Evolutionary conservation across 257 asterid species (phyloP), one percentile per base, ranked within the genome.

Genomic region (Nicotiana tomentosiformis): DNA sequence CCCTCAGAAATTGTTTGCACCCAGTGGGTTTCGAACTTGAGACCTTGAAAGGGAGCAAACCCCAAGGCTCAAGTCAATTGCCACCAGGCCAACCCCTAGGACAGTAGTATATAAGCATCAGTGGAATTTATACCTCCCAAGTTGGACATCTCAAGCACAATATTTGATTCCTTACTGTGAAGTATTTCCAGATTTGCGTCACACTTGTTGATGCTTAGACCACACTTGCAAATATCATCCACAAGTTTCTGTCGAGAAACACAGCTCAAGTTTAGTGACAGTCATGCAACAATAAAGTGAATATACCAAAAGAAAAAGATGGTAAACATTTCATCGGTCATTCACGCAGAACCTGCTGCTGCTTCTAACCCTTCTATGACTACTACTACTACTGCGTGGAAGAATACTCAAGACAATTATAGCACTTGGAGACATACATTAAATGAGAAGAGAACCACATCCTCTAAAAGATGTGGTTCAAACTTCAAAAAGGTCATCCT

Each of bases 71-170:
- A 20, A 20, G 23, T 20, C 23, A 20, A 20, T 20, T 20, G 23
- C 23, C 23, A 20, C 23, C 23, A 20, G 23, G 23, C 23, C 23
- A 20, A 20, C 23, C 23, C 23, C 23, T 20, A 9, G 16, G 26
- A 51, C 29, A 26, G 64, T 51, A 76, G 29, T 7, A 51, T 76
- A 51, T 7, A 7, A 9, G 43, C 46, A 29, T 76, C 46, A 51
- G 23, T 10, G 29, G 62, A 74, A 76, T 72, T 76, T 51, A 51
- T 76, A 93, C 98, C 98, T 93, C 83, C 88, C 83, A 87, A 76
- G 20, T n/a, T 69, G 81, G 85, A 81, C 81, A 92, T 74, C 5
- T 57, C 81, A 51, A 56, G 66, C 82, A 64, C 53, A 67, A 88
- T 30, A 10, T 8, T 51, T 20, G 43, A 35, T 82, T 23, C 78